phyloP scores from a whole-genome alignment of 305 asterid genomes.

The Fraxinus sp. region DNA sequence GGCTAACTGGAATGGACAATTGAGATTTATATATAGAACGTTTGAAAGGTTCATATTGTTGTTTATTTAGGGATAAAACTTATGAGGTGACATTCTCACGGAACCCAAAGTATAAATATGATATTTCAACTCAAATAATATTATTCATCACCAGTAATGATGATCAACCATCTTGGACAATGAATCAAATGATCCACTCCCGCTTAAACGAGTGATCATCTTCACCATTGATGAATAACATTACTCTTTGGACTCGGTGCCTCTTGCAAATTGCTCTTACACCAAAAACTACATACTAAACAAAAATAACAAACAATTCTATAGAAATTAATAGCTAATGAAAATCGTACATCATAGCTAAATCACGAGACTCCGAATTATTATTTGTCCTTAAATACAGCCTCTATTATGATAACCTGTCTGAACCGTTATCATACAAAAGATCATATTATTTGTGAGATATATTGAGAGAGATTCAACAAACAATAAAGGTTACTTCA shows the following conservation, averaged over 20 bases:
- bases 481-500: conserved; percentile 15
- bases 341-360: not conserved
- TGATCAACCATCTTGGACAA: not conserved
- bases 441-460: not conserved
- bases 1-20: not conserved
- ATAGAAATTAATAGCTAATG: not conserved
- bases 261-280: not conserved
- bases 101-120: not conserved
- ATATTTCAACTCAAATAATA: not conserved
- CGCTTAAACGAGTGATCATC: not conserved
- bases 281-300: conserved; percentile 1
- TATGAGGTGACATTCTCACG: not conserved
- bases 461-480: not conserved
- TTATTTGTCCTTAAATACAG: not conserved
- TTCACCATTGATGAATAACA: not conserved
- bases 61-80: not conserved
- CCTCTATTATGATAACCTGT: conserved; percentile 20
- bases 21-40: not conserved
- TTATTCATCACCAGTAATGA: not conserved
- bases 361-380: conserved; percentile 4
- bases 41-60: not conserved
- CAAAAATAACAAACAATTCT: conserved; percentile 2
- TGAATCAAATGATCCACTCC: not conserved
- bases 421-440: not conserved
- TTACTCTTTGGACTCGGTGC: not conserved